These are phyloP conservation scores for Tuber magnatum DNA, from an alignment of 495 filamentous ascomycete species.

Conservation along the genomic window DNA sequence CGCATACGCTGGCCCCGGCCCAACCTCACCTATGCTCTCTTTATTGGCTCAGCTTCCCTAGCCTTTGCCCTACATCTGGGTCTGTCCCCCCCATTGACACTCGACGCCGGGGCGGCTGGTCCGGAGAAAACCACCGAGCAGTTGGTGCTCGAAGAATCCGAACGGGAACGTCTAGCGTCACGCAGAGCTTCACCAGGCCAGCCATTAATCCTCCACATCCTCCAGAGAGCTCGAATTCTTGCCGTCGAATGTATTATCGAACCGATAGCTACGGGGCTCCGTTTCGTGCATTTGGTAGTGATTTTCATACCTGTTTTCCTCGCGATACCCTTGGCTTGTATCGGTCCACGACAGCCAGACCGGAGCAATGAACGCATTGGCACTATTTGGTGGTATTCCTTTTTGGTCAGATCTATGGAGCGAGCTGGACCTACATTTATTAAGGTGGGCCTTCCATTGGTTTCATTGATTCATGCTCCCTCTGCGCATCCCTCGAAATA, in stretches of 20 bases:
- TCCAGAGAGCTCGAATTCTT: conserved; percentile 15
- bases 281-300: conserved; percentile 73
- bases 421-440: conserved; percentile 92
- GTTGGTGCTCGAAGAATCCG: conserved; percentile 37
- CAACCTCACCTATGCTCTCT: conserved; percentile 9
- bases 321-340: conserved; percentile 70
- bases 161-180: conserved; percentile 21
- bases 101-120: neutral
- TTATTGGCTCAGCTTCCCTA: conserved; percentile 22
- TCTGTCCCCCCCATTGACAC: conserved; percentile 6
- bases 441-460: conserved; percentile 56
- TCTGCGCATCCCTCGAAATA: neutral
- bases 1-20: conserved; percentile 14
- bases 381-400: conserved; percentile 90
- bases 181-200: conserved; percentile 15
- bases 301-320: conserved; percentile 89
- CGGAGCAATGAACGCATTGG: conserved; percentile 64
- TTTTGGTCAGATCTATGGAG: conserved; percentile 86
- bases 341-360: conserved; percentile 56
- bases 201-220: conserved; percentile 14
- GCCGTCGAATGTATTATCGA: conserved; percentile 48
- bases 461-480: neutral
- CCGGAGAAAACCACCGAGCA: conserved; percentile 33
- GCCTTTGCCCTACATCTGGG: conserved; percentile 15
- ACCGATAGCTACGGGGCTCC: conserved; percentile 75